Evolutionary conservation across 176 grass and related monocot species (phyloP).

Genomic region (Aegilops sharonensis): DNA sequence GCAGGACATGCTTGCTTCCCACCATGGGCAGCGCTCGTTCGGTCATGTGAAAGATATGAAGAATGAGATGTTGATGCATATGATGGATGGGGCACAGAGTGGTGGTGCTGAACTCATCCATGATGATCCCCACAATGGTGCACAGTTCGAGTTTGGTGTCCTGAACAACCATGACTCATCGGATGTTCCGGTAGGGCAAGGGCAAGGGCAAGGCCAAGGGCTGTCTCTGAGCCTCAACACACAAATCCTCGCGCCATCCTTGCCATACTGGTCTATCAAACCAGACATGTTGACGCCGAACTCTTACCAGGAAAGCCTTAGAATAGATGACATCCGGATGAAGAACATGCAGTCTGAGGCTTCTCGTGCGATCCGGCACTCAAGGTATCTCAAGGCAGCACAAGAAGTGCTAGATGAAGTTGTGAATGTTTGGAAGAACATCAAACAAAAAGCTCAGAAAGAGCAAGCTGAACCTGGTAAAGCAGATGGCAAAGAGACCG

Average conservation of each 20-base stretch:
- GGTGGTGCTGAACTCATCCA: constrained; percentile 41
- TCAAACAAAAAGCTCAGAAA: constrained; percentile 81
- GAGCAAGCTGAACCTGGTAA: constrained; percentile 39
- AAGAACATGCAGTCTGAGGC: constrained; percentile 61
- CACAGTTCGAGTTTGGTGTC: constrained; percentile 66
- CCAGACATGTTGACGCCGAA: constrained; percentile 46
- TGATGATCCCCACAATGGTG: constrained; percentile 41
- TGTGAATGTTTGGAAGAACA: constrained; percentile 75
- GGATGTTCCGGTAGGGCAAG: constrained; percentile 38
- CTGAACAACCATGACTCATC: constrained; percentile 53
- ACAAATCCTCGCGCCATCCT: constrained; percentile 62
- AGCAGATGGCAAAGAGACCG: constrained; percentile 54
- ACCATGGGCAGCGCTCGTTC: constrained; percentile 40
- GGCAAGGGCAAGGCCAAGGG: constrained; percentile 73
- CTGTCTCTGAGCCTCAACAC: constrained; percentile 86
- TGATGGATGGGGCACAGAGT: constrained; percentile 46
- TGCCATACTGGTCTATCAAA: constrained; percentile 73
- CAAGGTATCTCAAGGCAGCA: constrained; percentile 83
- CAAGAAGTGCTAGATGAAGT: constrained; percentile 91
- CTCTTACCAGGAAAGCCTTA: constrained; percentile 62
- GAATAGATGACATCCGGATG: constrained; percentile 45
- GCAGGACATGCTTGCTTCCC: constrained; percentile 53
- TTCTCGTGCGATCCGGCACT: constrained; percentile 55
- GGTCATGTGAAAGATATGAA: constrained; percentile 51
- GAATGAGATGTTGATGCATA: constrained; percentile 57